These are phyloP conservation scores for Populus hybrid DNA, from an alignment of 441 rosid species.

Conservation along the genomic window DNA sequence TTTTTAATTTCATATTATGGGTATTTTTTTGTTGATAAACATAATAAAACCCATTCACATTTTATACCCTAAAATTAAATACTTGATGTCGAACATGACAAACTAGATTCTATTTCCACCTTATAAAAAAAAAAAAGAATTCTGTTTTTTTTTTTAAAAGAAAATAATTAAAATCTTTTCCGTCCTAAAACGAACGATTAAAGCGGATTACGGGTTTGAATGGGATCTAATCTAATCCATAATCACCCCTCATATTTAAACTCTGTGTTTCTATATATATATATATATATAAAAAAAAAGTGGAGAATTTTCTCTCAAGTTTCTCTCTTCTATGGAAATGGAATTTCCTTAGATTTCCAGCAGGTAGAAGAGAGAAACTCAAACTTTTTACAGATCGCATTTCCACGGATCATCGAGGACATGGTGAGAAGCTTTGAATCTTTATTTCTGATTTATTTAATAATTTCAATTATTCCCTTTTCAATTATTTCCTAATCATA, in stretches of 20 bases:
- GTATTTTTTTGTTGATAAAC: neutral
- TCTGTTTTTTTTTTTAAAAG: neutral
- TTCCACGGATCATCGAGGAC: neutral
- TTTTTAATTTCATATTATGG: neutral
- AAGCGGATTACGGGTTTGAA: neutral
- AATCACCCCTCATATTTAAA: neutral
- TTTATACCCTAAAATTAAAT: neutral
- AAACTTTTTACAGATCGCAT: neutral
- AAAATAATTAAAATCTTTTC: too few species aligned
- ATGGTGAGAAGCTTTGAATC: neutral
- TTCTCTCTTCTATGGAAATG: constrained; percentile 5
- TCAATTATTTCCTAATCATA: neutral
- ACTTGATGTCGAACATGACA: neutral
- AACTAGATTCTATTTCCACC: neutral
- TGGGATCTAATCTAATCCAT: neutral
- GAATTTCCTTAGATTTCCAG: neutral
- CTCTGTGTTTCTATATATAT: neutral
- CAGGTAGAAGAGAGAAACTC: constrained; percentile 6
- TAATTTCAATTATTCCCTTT: too few species aligned
- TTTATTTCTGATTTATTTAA: neutral
- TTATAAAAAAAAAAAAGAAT: too few species aligned
- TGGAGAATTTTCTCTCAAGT: neutral
- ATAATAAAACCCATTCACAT: neutral
- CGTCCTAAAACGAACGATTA: neutral
- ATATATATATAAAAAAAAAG: too few species aligned